Evolutionary conservation across 148 eudicot species (phyloP).

Genomic region (Vaccinium macrocarpon): DNA sequence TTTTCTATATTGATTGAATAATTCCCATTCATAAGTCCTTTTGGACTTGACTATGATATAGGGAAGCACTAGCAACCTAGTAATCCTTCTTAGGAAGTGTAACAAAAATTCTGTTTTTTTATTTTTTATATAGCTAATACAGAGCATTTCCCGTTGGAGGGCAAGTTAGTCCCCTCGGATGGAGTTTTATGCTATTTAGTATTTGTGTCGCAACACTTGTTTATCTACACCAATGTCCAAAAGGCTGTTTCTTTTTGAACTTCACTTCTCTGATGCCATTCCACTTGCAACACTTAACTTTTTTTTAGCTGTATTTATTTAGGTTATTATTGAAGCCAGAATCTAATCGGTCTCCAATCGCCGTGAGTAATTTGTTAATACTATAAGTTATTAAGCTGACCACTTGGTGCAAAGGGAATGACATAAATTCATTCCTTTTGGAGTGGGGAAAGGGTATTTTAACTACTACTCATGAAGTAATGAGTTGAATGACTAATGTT

Average conservation of each 20-base stretch:
- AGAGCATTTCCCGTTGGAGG: too few species aligned
- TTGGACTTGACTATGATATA: too few species aligned
- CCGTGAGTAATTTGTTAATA: background rate
- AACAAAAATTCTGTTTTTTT: too few species aligned
- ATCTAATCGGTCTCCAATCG: background rate
- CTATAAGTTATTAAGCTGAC: background rate
- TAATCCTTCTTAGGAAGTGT: too few species aligned
- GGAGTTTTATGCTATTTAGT: background rate
- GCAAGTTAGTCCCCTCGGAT: too few species aligned
- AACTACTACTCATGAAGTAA: background rate
- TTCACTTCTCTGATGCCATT: background rate
- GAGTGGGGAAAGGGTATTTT: background rate
- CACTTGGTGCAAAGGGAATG: background rate
- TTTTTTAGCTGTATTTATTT: too few species aligned
- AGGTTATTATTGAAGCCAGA: too few species aligned
- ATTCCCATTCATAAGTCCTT: too few species aligned
- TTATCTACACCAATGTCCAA: background rate
- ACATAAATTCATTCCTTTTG: background rate
- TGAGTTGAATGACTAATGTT: background rate
- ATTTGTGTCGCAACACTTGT: background rate
- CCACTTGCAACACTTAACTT: background rate
- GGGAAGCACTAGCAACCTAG: too few species aligned
- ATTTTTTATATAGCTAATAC: too few species aligned
- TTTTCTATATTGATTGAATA: too few species aligned
- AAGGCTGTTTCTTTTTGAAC: background rate